phyloP scores from a whole-genome alignment of 495 filamentous ascomycete species.

The Penicillium manginii region DNA sequence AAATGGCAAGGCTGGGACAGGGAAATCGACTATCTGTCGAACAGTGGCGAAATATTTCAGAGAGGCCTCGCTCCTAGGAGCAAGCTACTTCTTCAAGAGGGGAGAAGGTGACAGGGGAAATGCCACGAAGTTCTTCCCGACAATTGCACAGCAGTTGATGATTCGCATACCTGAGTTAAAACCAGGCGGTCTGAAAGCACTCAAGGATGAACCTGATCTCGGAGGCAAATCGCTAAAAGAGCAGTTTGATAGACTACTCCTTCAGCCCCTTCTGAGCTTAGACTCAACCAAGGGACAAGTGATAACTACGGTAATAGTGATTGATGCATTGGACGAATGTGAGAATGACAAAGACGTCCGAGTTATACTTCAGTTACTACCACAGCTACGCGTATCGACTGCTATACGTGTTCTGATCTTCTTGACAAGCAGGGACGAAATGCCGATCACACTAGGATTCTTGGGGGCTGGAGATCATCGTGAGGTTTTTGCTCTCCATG shows the following conservation, averaged over 20 bases:
- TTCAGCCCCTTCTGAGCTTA: conserved; percentile 36
- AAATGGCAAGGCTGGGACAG: conserved; percentile 47
- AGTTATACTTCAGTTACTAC: conserved; percentile 42
- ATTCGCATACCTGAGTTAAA: conserved; percentile 28
- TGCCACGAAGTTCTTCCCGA: conserved; percentile 47
- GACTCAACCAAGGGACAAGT: not conserved
- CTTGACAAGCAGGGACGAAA: conserved; percentile 51
- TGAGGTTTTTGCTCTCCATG: conserved; percentile 32
- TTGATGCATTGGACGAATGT: conserved; percentile 61
- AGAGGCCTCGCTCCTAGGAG: conserved; percentile 24
- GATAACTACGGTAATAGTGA: conserved; percentile 38
- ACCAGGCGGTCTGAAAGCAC: conserved; percentile 36
- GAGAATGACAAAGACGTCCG: conserved; percentile 41
- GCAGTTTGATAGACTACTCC: conserved; percentile 55
- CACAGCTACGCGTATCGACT: conserved; percentile 18
- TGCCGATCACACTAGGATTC: conserved; percentile 43
- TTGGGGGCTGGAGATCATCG: conserved; percentile 19
- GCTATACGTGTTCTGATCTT: conserved; percentile 32
- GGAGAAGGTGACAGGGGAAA: conserved; percentile 46
- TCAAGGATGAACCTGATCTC: conserved; percentile 42
- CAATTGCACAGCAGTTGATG: conserved; percentile 47
- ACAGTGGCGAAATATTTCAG: conserved; percentile 29
- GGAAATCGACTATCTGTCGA: conserved; percentile 49
- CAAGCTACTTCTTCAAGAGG: conserved; percentile 58
- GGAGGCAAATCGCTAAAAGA: conserved; percentile 38